Evolutionary conservation across 2,329 filamentous ascomycete species (phyloP).

Genomic region (Xylaria polymorpha): DNA sequence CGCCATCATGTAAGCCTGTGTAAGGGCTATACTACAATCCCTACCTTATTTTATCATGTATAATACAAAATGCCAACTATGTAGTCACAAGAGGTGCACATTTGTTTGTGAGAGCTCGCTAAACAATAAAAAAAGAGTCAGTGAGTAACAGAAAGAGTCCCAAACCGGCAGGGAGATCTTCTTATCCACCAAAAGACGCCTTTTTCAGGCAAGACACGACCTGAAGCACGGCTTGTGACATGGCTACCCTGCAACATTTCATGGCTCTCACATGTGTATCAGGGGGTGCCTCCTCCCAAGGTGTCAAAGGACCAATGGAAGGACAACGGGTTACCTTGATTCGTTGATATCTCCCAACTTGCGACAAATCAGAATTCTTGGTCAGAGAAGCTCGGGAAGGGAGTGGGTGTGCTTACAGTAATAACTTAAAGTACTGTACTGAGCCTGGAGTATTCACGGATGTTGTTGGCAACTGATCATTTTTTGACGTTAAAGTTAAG

Average conservation of each 20-base stretch:
- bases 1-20: background rate
- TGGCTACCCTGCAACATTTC: constrained; percentile 35
- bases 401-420: constrained; percentile 1
- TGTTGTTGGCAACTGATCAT: background rate
- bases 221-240: constrained; percentile 44
- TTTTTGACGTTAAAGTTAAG: background rate
- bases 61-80: background rate
- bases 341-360: constrained; percentile 16
- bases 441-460: background rate
- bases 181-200: background rate
- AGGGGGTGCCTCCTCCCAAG: constrained; percentile 29
- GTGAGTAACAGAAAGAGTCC: background rate
- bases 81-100: background rate
- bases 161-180: background rate
- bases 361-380: constrained; percentile 28
- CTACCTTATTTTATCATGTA: background rate
- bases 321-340: constrained; percentile 19
- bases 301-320: constrained; percentile 11
- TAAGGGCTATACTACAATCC: background rate
- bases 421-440: background rate
- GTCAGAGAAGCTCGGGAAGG: background rate
- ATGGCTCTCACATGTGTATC: constrained; percentile 31
- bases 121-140: background rate
- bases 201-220: constrained; percentile 33
- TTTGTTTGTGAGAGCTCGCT: background rate